phyloP scores from a whole-genome alignment of 176 grass and related monocot species.

The Urochloa ruziziensis region DNA sequence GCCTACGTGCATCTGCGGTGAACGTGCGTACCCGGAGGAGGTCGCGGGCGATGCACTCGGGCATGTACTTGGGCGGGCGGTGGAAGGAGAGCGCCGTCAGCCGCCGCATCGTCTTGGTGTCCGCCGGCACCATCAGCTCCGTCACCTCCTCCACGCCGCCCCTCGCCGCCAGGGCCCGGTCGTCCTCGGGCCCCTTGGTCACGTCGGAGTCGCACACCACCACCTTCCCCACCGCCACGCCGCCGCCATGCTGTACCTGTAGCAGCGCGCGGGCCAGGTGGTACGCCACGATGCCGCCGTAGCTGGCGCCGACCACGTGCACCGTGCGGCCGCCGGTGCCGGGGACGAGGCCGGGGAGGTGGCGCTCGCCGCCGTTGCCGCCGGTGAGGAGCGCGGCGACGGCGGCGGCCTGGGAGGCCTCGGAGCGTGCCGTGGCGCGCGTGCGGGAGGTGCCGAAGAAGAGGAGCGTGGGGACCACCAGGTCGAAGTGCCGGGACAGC shows the following conservation, averaged over 20 bases:
- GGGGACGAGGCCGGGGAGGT: constrained; percentile 3
- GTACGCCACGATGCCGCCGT: constrained; percentile 85
- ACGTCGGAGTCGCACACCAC: constrained; percentile 65
- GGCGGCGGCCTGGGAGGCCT: constrained; percentile 75
- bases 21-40: constrained; percentile 51
- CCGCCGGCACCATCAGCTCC: constrained; percentile 57
- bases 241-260: background rate
- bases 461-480: constrained; percentile 79
- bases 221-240: constrained; percentile 44
- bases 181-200: constrained; percentile 69
- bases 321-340: constrained; percentile 2
- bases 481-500: constrained; percentile 60
- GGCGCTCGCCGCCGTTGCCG: too few relatives aligned
- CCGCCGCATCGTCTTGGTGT: constrained; percentile 43
- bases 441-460: constrained; percentile 84
- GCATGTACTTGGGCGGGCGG: constrained; percentile 61
- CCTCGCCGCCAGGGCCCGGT: constrained; percentile 49
- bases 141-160: constrained; percentile 52
- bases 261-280: constrained; percentile 66
- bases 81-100: constrained; percentile 52
- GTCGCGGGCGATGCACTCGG: constrained; percentile 66
- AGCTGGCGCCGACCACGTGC: constrained; percentile 80
- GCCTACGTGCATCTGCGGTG: background rate
- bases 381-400: constrained; percentile 46
- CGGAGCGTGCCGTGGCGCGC: constrained; percentile 55